phyloP scores from a whole-genome alignment of 495 filamentous ascomycete species.

The Penicillium simplicissimum region DNA sequence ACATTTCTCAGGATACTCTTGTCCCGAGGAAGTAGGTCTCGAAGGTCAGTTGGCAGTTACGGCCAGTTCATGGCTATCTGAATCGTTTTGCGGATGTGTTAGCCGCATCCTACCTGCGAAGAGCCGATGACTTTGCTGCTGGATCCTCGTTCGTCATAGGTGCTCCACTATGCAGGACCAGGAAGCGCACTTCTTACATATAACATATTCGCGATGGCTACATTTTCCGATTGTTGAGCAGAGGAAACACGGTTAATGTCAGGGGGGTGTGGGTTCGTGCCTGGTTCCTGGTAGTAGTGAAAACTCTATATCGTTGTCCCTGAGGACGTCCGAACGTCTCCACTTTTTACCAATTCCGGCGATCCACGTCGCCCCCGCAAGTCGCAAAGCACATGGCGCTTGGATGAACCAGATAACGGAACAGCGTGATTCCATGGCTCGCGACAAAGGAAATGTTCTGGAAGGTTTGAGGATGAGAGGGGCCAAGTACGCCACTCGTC shows the following conservation, averaged over 20 bases:
- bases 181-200: neutral
- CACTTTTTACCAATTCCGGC: neutral
- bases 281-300: constrained; percentile 1
- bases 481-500: neutral
- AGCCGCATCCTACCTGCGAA: neutral
- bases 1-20: neutral
- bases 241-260: neutral
- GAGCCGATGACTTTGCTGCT: neutral
- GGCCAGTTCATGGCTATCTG: neutral
- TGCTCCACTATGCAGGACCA: neutral
- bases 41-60: neutral
- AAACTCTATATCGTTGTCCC: neutral
- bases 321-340: neutral
- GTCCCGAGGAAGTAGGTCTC: neutral
- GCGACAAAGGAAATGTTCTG: neutral
- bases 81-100: neutral
- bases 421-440: neutral
- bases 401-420: neutral
- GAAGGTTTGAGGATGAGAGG: neutral
- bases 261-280: neutral
- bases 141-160: neutral
- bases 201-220: neutral
- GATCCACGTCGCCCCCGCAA: neutral
- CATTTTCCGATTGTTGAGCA: neutral
- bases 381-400: neutral